Evolutionary conservation across 164 flowering plant species (phyloP).

Genomic region (Annona squamosa): DNA sequence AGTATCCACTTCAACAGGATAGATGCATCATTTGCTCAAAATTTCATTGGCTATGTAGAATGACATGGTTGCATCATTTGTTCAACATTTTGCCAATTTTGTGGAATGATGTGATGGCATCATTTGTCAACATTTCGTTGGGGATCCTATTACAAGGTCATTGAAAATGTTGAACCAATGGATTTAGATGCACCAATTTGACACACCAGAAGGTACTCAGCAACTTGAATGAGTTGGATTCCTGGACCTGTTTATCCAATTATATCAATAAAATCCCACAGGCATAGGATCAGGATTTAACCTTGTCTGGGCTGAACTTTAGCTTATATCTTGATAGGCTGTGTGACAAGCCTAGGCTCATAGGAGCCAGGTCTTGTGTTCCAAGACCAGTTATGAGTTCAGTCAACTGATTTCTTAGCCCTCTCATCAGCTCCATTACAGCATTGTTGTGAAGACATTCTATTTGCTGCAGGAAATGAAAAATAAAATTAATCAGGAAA

Average conservation of each 20-base stretch:
- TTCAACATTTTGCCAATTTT: too few species aligned
- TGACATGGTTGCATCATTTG: too few species aligned
- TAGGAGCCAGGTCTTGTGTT: slow-evolving; percentile 83
- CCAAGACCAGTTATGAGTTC: slow-evolving; percentile 85
- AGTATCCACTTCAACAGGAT: neutral
- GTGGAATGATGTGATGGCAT: too few species aligned
- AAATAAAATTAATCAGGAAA: neutral
- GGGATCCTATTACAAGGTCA: too few species aligned
- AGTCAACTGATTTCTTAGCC: slow-evolving; percentile 73
- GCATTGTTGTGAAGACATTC: slow-evolving; percentile 72
- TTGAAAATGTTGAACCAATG: neutral
- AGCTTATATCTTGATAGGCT: slow-evolving; percentile 90
- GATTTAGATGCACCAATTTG: neutral
- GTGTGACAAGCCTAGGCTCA: slow-evolving; percentile 94
- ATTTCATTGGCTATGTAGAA: too few species aligned
- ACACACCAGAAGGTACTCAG: too few species aligned
- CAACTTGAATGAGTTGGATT: too few species aligned
- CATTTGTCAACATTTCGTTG: too few species aligned
- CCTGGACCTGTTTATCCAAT: too few species aligned
- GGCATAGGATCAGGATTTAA: slow-evolving; percentile 4
- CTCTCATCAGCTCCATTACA: slow-evolving; percentile 96
- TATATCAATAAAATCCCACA: too few species aligned
- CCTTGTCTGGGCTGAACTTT: slow-evolving; percentile 97
- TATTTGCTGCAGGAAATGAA: slow-evolving; percentile 40
- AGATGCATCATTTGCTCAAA: too few species aligned